Evolutionary conservation across 2,329 filamentous ascomycete genomes (phyloP), one percentile per base, ranked within the genome.

Genomic region (Raffaelea ambrosiae): DNA sequence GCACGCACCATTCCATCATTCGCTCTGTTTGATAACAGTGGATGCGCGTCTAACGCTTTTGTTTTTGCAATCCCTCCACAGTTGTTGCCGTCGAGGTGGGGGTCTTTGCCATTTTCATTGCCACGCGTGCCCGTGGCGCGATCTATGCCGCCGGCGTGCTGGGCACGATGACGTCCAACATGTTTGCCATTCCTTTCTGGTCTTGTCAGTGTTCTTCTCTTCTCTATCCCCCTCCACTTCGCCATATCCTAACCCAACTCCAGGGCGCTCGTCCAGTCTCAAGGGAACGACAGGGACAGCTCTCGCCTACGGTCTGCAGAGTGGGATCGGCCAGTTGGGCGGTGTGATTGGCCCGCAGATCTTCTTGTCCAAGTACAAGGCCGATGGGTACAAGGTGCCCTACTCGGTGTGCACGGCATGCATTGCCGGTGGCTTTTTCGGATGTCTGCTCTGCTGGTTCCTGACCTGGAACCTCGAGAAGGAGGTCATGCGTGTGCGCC

Each of bases 91-190:
- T 46, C 22, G 46, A 44, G 23, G 49, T 51, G 4, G 49, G 45
- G 14, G 46, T 51, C 20, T 51, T 51, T 48, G 29, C 49, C 31
- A 48, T 51, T n/a, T 51, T 51, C 18, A 48, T 51, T 13, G 43
- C 18, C 23, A 48, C 49, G 1, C 41, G 42, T 11, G 23, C 18
- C 8, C 41, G 39, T 13, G 42, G n/a, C 19, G 42, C 29, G 4
- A 36, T 44, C 29, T 44, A 44, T 16, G 20, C 42, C 3, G 42
- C 42, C 19, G 18, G 18, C 31, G 18, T 44, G 9, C 31, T 44
- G 4, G 42, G 42, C 11, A 13, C 29, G 11, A 40, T 40, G 14
- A 16, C 40, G 2, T 46, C 49, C 22, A 46, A n/a, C 31, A 22
- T 31, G 11, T 51, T 51, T 44, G 38, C 40, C n/a, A 46, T 51